Evolutionary conservation across 106 monocot genomes (phyloP), one percentile per base, ranked within the genome.

Genomic region (Xerophyta viscosa): DNA sequence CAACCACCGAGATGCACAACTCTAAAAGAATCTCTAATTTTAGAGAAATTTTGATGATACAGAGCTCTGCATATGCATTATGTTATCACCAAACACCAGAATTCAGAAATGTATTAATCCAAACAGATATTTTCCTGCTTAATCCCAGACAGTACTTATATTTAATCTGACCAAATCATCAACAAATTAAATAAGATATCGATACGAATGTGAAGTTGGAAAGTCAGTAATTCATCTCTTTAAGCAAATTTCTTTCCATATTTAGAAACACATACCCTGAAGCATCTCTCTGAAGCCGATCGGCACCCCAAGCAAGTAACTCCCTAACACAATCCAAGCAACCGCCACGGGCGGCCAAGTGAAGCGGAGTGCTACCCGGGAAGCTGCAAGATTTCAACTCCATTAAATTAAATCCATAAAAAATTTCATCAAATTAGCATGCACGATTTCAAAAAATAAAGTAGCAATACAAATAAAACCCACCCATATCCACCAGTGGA

Each of bases 251-350:
- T 36, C 39, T 15, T 12, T 15, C 10, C 1, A 39, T 12, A 39
- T 10, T 15, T 15, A 39, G 10, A 12, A 39, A 39, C 45, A 39
- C 52, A 63, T 61, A 96, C 96, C 89, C 96, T 45, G 79, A 68
- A 33, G 89, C 75, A 69, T 96, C 96, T 41, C 67, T 78, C 30
- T 81, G 84, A 60, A 80, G 74, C 27, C 96, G 81, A 68, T 96
- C 88, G 52, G 89, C 96, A 9, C 96, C 96, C 85, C 96, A 85
- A 19, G 89, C 73, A 11, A 96, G 85, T 67, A 96, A 73, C 43
- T 83, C 76, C 17, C 96, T 76, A n/a, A 96, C 63, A 48, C 82
- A 96, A 46, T 85, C 89, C 65, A 89, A 52, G 57, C 72, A 81
- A 19, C 96, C 96, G 7, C 85, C 78, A 8, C 82, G 77, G 31